Evolutionary conservation across 1,139 yeast species (phyloP), one percentile per base, ranked within the genome.

Genomic region (Nakaseomyces kungkrabaensis): DNA sequence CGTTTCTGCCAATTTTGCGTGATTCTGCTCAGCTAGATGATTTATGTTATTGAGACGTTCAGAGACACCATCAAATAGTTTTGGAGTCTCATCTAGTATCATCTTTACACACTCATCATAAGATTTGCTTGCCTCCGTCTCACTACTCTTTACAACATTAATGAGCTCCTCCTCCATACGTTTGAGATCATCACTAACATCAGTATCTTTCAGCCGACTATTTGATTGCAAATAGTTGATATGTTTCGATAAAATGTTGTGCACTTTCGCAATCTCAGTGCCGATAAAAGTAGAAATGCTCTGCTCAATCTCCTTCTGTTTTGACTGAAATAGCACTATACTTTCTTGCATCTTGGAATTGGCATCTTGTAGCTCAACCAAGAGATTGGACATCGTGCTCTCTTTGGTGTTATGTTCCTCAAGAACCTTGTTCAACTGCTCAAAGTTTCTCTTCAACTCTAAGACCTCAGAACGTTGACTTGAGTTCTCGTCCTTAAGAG

Each of bases 401-500:
- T 68, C 50, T 55, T 57, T 55, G 54, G 68, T 55, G 57, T 61
- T 61, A 47, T 60, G 50, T 51, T 55, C 37, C 10, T 62, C 48
- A 25, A 55, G 50, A 5, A 54, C 57, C 50, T 68, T 66, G 52
- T 73, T 73, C 36, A 65, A 61, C 32, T 59, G 60, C 33, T 71
- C 74, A 13, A 66, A 66, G 11, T 63, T 63, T 46, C 75, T 58
- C 48, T 68, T 62, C 17, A 67, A 60, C 54, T 76, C 80, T 37
- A 69, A 70, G 6, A 73, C 65, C 54, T 75, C 78, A 5, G 72
- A 72, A 46, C 71, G 73, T 46, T 69, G 67, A 51, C 70, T 74
- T 8, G 34, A 92, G 74, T 90, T 89, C 68, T 89, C 97, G 73
- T 88, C 88, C 61, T 45, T 45, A 7, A 45, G 36, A 9, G 40